Conservation (phyloP, 768 basidiomycete species). For the Lactifluus hygrophoroides region DNA sequence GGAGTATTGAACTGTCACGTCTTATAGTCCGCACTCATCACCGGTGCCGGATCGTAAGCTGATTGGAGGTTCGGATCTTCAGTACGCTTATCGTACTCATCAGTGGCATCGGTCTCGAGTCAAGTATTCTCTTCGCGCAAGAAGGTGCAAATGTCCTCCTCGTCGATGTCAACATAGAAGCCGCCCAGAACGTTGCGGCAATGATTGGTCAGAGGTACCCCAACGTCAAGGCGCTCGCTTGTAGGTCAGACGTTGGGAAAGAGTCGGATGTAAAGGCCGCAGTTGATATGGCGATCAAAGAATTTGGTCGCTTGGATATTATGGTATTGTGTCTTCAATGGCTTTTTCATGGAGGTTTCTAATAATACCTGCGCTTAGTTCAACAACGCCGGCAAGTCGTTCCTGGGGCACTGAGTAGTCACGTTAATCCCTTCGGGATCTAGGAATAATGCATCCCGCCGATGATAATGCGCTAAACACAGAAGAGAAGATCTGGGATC, state of each 20-base stretch:
- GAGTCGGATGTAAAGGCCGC: conserved; percentile 79
- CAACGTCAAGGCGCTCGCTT: conserved; percentile 56
- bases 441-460: conserved; percentile 95
- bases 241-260: conserved; percentile 82
- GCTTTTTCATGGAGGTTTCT: background rate
- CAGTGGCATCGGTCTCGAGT: conserved; percentile 95
- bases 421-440: background rate
- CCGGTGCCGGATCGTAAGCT: conserved; percentile 82
- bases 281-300: conserved; percentile 69
- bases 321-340: conserved; percentile 51
- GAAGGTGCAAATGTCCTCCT: conserved; percentile 91
- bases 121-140: conserved; percentile 87
- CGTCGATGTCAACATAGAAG: conserved; percentile 76
- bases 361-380: conserved; percentile 49
- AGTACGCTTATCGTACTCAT: background rate
- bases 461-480: conserved; percentile 96
- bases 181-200: conserved; percentile 57
- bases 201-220: conserved; percentile 60
- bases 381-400: conserved; percentile 72
- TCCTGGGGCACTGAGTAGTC: background rate
- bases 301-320: conserved; percentile 91
- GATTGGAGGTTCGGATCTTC: background rate
- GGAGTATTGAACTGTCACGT: background rate
- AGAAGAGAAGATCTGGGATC: conserved; percentile 93
- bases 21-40: conserved; percentile 66